Conservation (phyloP, 2,329 filamentous ascomycete genomes). For the Cordyceps tenuipes region DNA sequence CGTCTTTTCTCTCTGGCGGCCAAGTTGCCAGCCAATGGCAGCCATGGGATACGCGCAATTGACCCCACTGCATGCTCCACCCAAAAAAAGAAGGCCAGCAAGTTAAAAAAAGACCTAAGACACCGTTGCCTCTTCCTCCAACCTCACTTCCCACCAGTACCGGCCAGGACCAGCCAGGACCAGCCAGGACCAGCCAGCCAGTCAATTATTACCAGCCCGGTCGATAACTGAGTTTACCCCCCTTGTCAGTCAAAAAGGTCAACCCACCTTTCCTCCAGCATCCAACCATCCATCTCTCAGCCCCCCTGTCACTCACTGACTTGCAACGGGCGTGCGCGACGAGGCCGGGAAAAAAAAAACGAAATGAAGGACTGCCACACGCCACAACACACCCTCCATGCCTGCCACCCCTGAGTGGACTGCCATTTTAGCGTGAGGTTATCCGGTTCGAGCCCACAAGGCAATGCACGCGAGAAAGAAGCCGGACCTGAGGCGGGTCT, state of each 20-base stretch:
- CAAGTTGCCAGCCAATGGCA: too few species aligned
- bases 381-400: neutral
- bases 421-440: slow-evolving; percentile 2
- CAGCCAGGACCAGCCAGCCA: neutral
- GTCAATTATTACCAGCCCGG: too few species aligned
- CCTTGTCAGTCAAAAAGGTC: neutral
- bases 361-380: slow-evolving; percentile 13
- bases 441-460: slow-evolving; percentile 12
- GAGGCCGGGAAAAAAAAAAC: neutral
- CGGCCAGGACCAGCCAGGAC: too few species aligned
- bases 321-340: neutral
- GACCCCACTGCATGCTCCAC: too few species aligned
- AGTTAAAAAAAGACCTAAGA: too few species aligned
- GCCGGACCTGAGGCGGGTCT: slow-evolving; percentile 3
- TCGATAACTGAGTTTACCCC: too few species aligned
- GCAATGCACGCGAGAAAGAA: slow-evolving; percentile 12
- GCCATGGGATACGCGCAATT: too few species aligned
- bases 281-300: neutral
- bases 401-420: neutral
- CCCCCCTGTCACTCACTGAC: slow-evolving; percentile 1
- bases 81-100: too few species aligned
- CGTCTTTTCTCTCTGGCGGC: too few species aligned
- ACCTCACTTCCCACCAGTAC: neutral
- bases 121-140: too few species aligned
- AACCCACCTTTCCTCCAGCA: neutral